These are phyloP conservation scores for Heritiera littoralis DNA, from an alignment of 345 rosid species.

Conservation along the genomic window DNA sequence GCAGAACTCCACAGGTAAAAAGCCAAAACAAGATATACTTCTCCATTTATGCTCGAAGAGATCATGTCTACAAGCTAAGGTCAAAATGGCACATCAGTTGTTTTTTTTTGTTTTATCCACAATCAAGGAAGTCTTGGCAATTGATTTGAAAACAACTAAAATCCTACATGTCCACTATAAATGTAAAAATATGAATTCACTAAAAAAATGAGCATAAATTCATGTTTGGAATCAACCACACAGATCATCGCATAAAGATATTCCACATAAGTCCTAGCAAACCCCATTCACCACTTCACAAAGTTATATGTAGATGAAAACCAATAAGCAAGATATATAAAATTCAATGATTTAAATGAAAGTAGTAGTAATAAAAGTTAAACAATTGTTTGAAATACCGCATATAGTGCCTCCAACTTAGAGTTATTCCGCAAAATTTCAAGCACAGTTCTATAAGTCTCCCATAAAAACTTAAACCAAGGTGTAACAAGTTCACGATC, in stretches of 20 bases:
- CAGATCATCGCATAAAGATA: background rate
- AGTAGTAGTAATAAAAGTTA: background rate
- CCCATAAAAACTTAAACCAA: constrained; percentile 99
- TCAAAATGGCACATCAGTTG: background rate
- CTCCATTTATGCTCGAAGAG: background rate
- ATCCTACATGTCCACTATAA: background rate
- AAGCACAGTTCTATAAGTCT: constrained; percentile 96
- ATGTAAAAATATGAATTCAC: too few species aligned
- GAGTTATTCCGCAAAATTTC: constrained; percentile 95
- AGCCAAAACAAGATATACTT: background rate
- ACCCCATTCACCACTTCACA: background rate
- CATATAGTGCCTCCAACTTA: constrained; percentile 90
- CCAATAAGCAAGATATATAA: background rate
- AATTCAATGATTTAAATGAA: background rate
- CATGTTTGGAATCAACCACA: background rate
- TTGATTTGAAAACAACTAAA: background rate
- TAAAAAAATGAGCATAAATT: background rate
- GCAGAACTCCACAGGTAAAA: background rate
- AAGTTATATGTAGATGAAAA: background rate
- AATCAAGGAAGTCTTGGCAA: background rate
- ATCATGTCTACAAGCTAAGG: background rate
- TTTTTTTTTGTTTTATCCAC: background rate
- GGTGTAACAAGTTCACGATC: constrained; percentile 93
- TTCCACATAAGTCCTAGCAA: background rate
- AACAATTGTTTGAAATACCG: constrained; percentile 50